Percentiles rank a stretch among this genome's conserved stretches.
Conservation (phyloP, 352 stramenopile species). For the Phytophthora pini region DNA sequence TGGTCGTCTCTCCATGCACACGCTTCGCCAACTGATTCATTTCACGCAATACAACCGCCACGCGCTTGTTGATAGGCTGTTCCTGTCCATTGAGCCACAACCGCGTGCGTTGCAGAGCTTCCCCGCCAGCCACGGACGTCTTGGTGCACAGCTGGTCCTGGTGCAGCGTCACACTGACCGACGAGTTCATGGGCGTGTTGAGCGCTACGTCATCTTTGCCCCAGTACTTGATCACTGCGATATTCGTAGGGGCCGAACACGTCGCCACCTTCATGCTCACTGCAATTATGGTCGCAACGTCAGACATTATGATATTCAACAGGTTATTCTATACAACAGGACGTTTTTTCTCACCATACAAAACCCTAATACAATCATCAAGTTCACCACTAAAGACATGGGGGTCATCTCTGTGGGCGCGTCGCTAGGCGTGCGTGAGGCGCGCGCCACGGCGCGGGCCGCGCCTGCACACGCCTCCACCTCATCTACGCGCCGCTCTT, state of each 20-base stretch:
- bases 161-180: slow-evolving; percentile 96
- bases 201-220: slow-evolving; percentile 92
- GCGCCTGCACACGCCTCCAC: not conserved
- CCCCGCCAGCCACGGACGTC: slow-evolving; percentile 87
- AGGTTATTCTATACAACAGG: slow-evolving; percentile 1
- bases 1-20: slow-evolving; percentile 21
- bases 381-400: slow-evolving; percentile 38
- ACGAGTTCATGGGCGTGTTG: slow-evolving; percentile 98
- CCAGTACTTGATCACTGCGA: slow-evolving; percentile 99
- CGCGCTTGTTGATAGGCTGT: slow-evolving; percentile 80
- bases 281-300: not conserved
- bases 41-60: slow-evolving; percentile 74
- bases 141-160: slow-evolving; percentile 95
- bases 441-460: slow-evolving; percentile 6
- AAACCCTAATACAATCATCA: not conserved
- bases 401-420: slow-evolving; percentile 83
- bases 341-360: slow-evolving; percentile 14
- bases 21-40: slow-evolving; percentile 58
- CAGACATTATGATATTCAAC: not conserved
- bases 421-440: slow-evolving; percentile 71
- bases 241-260: slow-evolving; percentile 96
- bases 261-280: slow-evolving; percentile 72
- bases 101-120: slow-evolving; percentile 83
- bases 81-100: slow-evolving; percentile 98
- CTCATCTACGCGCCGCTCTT: slow-evolving; percentile 11